Base-by-base conservation (phyloP, 2,329 filamentous ascomycete species). In the Microdochium bolleyi region DNA sequence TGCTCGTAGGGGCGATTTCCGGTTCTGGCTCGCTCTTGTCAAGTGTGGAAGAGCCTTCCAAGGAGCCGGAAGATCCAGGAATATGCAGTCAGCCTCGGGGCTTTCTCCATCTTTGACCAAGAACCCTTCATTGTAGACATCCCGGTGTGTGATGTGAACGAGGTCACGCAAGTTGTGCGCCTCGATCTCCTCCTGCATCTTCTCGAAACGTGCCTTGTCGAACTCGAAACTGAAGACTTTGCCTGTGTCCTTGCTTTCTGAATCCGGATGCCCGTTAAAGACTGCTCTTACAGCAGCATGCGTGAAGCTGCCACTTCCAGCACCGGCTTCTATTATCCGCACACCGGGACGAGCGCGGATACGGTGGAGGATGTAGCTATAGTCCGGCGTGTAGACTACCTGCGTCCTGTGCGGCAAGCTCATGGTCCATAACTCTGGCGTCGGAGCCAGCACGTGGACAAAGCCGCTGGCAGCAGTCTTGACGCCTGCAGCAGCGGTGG, bases 311-410 rank as follows among this genome's bases (percentile, higher is more conserved):
- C 89, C 89, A 64, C 88, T 92, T 7, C 89, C 89, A 1, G 88
- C 85, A 30, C 89, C 89, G 3, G 89, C 89, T 67, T 94, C 89
- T 52, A 94, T 91, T 34, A 94, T 73, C 21, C 77, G 79, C 48
- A 82, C 79, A 4, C 89, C 89, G 0, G 89, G 89, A 21, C 87
- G 74, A 4, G 86, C 88, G 30, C 87, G 80, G 61, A 94, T 79
- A 32, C 88, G 78, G 61, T 92, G 87, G 11, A 94, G 73, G 49
- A 94, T 83, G 64, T 91, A 94, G 71, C 88, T 92, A 70, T 91
- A 92, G 66, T 94, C 89, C 16, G 88, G 88, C 0, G 87, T 92
- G 66, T 94, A 94, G 51, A 94, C 89, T 37, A 94, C 89, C 64
- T 94, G 89, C 0, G 89, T 94, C 55, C 89, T 78, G 65, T 94